Percentiles rank a stretch among this genome's conserved stretches.
Conservation (phyloP, 208 protist species). For the Naegleria lovaniensis region DNA sequence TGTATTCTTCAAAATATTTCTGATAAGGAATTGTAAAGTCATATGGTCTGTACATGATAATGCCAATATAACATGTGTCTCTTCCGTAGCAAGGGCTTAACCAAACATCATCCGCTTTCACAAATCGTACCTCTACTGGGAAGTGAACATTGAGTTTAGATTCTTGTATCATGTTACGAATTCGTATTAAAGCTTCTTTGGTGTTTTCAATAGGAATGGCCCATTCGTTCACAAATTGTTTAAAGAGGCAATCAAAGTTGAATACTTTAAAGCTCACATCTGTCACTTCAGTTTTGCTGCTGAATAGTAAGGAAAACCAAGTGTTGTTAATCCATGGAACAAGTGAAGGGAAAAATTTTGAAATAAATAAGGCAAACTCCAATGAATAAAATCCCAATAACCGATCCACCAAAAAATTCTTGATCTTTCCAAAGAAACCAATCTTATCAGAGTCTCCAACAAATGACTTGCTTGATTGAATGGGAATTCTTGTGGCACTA, state of each 20-base stretch:
- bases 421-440: neutral
- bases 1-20: conserved; percentile 59
- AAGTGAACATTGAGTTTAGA: conserved; percentile 62
- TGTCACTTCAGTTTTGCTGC: neutral
- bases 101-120: conserved; percentile 49
- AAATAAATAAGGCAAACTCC: neutral
- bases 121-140: conserved; percentile 71
- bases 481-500: neutral
- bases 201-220: conserved; percentile 47
- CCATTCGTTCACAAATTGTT: conserved; percentile 69
- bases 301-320: neutral
- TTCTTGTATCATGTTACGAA: conserved; percentile 51
- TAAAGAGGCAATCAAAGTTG: conserved; percentile 68
- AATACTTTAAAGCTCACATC: conserved; percentile 46
- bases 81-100: conserved; percentile 57
- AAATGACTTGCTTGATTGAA: neutral
- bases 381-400: neutral
- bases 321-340: neutral
- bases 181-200: neutral
- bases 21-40: conserved; percentile 54
- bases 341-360: neutral
- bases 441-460: neutral
- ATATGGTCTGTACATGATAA: conserved; percentile 70
- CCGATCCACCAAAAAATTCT: neutral
- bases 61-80: conserved; percentile 65